These are phyloP conservation scores for Blumeriella jaapii DNA, from an alignment of 2,329 filamentous ascomycete species.

Conservation along the genomic window DNA sequence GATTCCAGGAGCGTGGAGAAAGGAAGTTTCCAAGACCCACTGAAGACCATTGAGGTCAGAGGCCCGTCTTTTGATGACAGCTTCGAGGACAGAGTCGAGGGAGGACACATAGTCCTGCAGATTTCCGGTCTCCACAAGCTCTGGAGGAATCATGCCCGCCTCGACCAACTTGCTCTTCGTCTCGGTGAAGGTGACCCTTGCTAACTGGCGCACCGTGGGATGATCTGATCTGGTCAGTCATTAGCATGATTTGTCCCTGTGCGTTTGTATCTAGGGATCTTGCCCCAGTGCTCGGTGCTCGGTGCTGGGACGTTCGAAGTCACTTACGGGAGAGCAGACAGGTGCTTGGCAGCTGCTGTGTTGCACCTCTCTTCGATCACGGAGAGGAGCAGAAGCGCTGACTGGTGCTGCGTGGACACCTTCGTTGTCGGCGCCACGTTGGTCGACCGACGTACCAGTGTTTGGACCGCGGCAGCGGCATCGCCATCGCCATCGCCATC, in stretches of 20 bases:
- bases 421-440: slow-evolving; percentile 8
- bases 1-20: too few species aligned
- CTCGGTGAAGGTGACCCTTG: slow-evolving; percentile 18
- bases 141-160: slow-evolving; percentile 21
- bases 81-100: slow-evolving; percentile 21
- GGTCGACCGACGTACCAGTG: slow-evolving; percentile 7
- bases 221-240: too few species aligned
- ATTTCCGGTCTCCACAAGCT: slow-evolving; percentile 12
- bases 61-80: slow-evolving; percentile 13
- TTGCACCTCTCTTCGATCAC: slow-evolving; percentile 24
- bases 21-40: too few species aligned
- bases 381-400: slow-evolving; percentile 22
- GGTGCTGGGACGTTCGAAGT: too few species aligned
- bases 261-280: too few species aligned
- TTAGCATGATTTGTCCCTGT: too few species aligned
- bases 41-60: slow-evolving; percentile 1
- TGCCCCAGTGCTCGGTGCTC: too few species aligned
- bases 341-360: slow-evolving; percentile 19
- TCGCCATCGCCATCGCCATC: background rate
- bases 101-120: slow-evolving; percentile 18
- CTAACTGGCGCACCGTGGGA: slow-evolving; percentile 17
- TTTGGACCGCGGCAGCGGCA: background rate
- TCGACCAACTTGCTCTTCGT: slow-evolving; percentile 16
- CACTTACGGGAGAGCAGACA: too few species aligned
- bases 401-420: too few species aligned